Base-by-base conservation (phyloP, 2,329 filamentous ascomycete species). In the Aspergillus cejpii region DNA sequence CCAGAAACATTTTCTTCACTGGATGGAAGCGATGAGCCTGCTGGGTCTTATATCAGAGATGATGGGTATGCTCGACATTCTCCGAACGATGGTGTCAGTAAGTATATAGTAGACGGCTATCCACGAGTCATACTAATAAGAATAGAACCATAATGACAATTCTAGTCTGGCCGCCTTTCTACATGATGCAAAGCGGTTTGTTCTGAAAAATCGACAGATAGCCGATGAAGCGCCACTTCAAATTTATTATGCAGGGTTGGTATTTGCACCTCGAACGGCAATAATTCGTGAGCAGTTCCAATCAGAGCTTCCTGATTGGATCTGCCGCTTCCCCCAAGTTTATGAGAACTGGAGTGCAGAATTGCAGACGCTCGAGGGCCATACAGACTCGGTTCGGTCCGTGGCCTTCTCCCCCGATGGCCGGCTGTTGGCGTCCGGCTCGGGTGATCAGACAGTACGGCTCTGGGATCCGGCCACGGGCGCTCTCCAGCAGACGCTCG, bases 151-250 rank as follows among this genome's bases (percentile, higher is more conserved):
- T n/a, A n/a, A 54, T 14, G 14, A 43, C 5, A 28, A 28, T 46
- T 7, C 33, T 20, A 8, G 43, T 28, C 21, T 59, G 8, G 45
- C 41, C 2, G 36, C 43, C 5, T 64, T 65, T 40, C 47, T 65
- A 6, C 20, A 58, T 24, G 63, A 69, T 51, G 57, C 58, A 14
- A 56, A 39, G 36, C 49, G 57, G 27, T 66, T 68, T 48, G 39
- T 65, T 29, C 50, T 63, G 0, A 52, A 51, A 34, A 58, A 60
- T 44, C 20, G 47, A 14, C 50, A 57, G 8, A 55, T 67, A 23
- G 51, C 58, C 27, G 51, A 63, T 27, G 38, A 40, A 31, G 56
- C 57, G 8, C 67, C 67, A 10, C 61, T 70, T 19, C 63, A 69
- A 48, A 36, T 63, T 14, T 68, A 69, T 47, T 54, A n/a, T 19